A percentile compares a stretch with the other conserved stretches of the same genome.
Conservation (phyloP, 2,329 filamentous ascomycete species). For the Daldinia sp. region DNA sequence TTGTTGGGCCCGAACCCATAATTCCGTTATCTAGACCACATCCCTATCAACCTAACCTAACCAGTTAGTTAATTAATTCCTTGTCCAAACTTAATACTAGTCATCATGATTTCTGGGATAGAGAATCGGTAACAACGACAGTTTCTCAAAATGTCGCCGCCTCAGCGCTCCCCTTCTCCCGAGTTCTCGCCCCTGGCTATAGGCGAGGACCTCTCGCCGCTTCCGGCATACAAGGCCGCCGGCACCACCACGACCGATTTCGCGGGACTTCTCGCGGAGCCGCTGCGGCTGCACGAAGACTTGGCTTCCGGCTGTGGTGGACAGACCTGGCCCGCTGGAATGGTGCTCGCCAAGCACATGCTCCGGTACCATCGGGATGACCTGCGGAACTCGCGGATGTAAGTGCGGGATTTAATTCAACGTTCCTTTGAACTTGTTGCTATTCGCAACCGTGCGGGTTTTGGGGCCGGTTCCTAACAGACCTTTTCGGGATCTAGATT, state of each 20-base stretch:
- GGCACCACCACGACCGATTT: slow-evolving; percentile 67
- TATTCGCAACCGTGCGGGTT: not conserved
- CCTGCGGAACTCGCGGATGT: slow-evolving; percentile 76
- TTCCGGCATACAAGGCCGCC: slow-evolving; percentile 65
- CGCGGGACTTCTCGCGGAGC: slow-evolving; percentile 73
- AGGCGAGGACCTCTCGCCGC: slow-evolving; percentile 65
- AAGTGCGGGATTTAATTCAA: slow-evolving; percentile 44
- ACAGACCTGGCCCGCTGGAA: slow-evolving; percentile 92
- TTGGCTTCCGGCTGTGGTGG: slow-evolving; percentile 89
- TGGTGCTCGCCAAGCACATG: slow-evolving; percentile 87
- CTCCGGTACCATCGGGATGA: slow-evolving; percentile 74
- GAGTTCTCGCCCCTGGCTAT: slow-evolving; percentile 60
- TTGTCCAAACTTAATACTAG: not conserved
- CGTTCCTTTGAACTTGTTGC: not conserved
- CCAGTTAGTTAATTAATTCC: not conserved
- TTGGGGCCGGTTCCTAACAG: slow-evolving; percentile 11
- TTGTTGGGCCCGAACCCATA: slow-evolving; percentile 13
- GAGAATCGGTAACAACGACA: slow-evolving; percentile 3
- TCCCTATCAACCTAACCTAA: not conserved
- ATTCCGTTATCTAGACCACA: slow-evolving; percentile 5
- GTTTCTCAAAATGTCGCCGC: slow-evolving; percentile 14
- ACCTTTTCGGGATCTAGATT: slow-evolving; percentile 62
- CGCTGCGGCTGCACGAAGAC: slow-evolving; percentile 84
- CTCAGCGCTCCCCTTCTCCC: slow-evolving; percentile 53
- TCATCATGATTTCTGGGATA: not conserved